Percentiles rank a stretch among this genome's conserved stretches.
Evolutionary conservation across 2,329 filamentous ascomycete species (phyloP).

Genomic region (Phyllosticta citriasiana): DNA sequence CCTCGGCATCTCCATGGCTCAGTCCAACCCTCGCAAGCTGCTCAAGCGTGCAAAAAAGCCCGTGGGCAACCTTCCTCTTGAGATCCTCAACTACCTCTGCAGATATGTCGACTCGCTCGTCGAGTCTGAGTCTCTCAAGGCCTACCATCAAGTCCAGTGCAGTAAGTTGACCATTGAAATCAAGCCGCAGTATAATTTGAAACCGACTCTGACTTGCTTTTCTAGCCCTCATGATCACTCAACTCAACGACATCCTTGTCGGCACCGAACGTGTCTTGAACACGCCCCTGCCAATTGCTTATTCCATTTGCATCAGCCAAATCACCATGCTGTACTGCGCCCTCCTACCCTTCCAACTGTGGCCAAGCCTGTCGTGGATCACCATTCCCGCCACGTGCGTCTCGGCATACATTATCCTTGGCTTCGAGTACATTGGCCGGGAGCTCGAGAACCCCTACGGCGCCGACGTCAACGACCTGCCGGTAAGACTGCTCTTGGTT

Average conservation of each 20-base stretch:
- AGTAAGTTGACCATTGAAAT: constrained; percentile 16
- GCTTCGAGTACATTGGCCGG: constrained; percentile 59
- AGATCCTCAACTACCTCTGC: constrained; percentile 65
- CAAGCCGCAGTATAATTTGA: neutral
- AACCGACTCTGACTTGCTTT: constrained; percentile 6
- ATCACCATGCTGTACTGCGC: constrained; percentile 80
- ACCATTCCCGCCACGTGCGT: constrained; percentile 61
- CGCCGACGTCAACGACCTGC: constrained; percentile 68
- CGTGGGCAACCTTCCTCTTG: constrained; percentile 72
- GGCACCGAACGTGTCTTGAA: constrained; percentile 70
- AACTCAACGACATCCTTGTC: constrained; percentile 62
- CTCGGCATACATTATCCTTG: constrained; percentile 69
- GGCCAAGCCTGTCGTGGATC: constrained; percentile 54
- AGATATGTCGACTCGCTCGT: constrained; percentile 55
- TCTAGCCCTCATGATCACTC: constrained; percentile 47
- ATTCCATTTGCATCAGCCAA: constrained; percentile 74
- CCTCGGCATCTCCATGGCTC: constrained; percentile 65
- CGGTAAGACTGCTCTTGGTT: constrained; percentile 18
- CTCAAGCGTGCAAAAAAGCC: constrained; percentile 64
- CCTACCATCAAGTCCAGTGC: constrained; percentile 48
- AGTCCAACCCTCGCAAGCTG: constrained; percentile 66
- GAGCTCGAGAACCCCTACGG: constrained; percentile 79
- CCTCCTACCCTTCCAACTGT: constrained; percentile 72
- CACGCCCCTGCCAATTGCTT: constrained; percentile 73
- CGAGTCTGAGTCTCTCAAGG: constrained; percentile 30